Conservation (phyloP, 225 moss, liverwort and hornwort species). For the Ulota crispa region DNA sequence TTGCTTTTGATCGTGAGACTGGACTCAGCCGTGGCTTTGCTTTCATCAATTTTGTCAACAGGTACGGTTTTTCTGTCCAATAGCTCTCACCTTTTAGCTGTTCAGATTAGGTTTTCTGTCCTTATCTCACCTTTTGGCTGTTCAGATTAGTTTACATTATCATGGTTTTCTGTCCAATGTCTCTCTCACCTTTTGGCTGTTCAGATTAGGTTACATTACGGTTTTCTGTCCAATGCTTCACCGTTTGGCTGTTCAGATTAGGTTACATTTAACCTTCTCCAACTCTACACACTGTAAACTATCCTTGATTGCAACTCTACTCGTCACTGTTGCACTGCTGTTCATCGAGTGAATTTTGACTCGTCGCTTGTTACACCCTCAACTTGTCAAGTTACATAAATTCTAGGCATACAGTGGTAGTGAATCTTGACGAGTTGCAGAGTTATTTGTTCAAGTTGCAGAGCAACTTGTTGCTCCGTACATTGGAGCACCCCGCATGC, state of each 20-base stretch:
- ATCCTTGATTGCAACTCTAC: too few relatives aligned
- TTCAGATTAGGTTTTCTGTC: background rate
- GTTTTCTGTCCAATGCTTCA: background rate
- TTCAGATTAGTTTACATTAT: background rate
- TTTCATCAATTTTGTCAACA: slow-evolving; percentile 93
- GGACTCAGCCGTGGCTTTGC: slow-evolving; percentile 90
- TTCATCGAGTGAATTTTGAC: too few relatives aligned
- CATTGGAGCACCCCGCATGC: too few relatives aligned
- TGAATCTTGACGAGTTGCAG: too few relatives aligned
- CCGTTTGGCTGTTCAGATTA: background rate
- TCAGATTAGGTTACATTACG: background rate
- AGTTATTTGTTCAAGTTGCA: too few relatives aligned
- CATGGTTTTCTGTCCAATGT: background rate
- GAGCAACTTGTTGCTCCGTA: too few relatives aligned
- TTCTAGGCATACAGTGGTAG: too few relatives aligned
- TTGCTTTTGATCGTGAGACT: slow-evolving; percentile 89
- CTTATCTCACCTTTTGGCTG: background rate
- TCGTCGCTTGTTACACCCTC: too few relatives aligned
- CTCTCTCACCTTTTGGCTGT: background rate
- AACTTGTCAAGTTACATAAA: too few relatives aligned
- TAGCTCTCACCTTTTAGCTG: background rate
- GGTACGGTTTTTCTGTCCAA: slow-evolving; percentile 39
- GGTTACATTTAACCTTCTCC: background rate
- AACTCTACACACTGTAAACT: background rate
- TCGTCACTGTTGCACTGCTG: too few relatives aligned